phyloP scores from a whole-genome alignment of 306 rosid species.

The Acacia acuminata region DNA sequence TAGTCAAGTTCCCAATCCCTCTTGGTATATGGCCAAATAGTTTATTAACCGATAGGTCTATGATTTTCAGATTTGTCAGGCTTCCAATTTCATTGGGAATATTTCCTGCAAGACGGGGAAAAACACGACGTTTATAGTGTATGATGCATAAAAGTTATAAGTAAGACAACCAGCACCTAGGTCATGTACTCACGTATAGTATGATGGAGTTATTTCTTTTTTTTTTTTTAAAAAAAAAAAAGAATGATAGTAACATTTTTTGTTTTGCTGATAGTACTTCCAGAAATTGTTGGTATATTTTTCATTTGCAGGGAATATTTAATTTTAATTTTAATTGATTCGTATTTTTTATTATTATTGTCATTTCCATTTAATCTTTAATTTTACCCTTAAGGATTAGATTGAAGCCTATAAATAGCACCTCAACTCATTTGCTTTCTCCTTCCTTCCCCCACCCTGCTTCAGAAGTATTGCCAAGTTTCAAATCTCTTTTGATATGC shows the following conservation, averaged over 20 bases:
- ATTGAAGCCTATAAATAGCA: no score
- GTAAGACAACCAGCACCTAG: not conserved
- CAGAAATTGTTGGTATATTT: no score
- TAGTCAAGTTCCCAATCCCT: not conserved
- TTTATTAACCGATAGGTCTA: not conserved
- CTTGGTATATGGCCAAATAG: not conserved
- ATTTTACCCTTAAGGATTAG: no score
- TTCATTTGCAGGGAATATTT: no score
- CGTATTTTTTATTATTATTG: no score
- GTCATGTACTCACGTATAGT: not conserved
- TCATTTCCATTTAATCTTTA: no score
- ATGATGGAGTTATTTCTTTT: no score
- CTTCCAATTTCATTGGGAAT: not conserved
- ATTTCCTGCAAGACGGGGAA: not conserved
- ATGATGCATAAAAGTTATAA: not conserved
- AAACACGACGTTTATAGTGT: not conserved
- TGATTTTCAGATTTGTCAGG: not conserved
- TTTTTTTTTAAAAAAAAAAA: no score
- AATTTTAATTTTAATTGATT: no score
- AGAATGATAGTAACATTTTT: no score
- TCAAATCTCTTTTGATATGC: not conserved
- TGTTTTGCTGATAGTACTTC: not conserved
- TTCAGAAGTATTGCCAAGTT: not conserved
- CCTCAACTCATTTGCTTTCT: no score
- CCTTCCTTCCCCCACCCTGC: no score